Percentiles rank a stretch among this genome's conserved stretches.
phyloP scores from a whole-genome alignment of 345 rosid genomes.

The Xanthoceras sorbifolium region DNA sequence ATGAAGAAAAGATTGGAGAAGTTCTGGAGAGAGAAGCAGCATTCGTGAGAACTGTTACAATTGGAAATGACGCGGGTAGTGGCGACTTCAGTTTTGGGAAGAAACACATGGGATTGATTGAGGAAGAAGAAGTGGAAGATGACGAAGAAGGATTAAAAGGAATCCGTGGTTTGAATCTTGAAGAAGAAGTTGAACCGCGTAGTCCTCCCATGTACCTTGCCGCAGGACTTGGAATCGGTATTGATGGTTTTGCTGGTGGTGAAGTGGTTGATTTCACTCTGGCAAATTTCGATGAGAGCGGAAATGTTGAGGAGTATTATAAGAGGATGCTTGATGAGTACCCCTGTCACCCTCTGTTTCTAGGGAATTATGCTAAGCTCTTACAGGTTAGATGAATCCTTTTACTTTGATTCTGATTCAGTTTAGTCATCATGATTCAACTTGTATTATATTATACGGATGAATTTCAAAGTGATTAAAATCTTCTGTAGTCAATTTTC shows the following conservation, averaged over 20 bases:
- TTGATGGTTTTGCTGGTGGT: slow-evolving; percentile 32
- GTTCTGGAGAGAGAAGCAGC: slow-evolving; percentile 19
- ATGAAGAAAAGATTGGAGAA: slow-evolving; percentile 19
- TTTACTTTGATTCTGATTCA: slow-evolving; percentile 8
- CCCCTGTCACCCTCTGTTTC: slow-evolving; percentile 73
- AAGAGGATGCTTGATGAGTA: slow-evolving; percentile 63
- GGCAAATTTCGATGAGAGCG: slow-evolving; percentile 41
- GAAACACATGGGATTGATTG: slow-evolving; percentile 37
- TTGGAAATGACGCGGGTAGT: slow-evolving; percentile 35
- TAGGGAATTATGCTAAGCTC: slow-evolving; percentile 67
- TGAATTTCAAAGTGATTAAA: neutral
- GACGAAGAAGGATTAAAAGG: slow-evolving; percentile 17
- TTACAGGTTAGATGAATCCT: slow-evolving; percentile 52
- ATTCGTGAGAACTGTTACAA: slow-evolving; percentile 46
- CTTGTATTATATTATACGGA: neutral
- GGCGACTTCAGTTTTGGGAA: slow-evolving; percentile 58
- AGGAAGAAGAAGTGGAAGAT: slow-evolving; percentile 44
- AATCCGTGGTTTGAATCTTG: slow-evolving; percentile 18
- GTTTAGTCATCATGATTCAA: neutral
- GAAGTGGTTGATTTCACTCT: slow-evolving; percentile 33
- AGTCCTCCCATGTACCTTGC: slow-evolving; percentile 77
- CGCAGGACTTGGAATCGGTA: slow-evolving; percentile 61
- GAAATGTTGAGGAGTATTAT: slow-evolving; percentile 51
- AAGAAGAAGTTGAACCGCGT: slow-evolving; percentile 44
- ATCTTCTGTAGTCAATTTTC: neutral